Evolutionary conservation across 1,284 basidiomycete genomes (phyloP).

Genomic region (Stereum hirsutum): DNA sequence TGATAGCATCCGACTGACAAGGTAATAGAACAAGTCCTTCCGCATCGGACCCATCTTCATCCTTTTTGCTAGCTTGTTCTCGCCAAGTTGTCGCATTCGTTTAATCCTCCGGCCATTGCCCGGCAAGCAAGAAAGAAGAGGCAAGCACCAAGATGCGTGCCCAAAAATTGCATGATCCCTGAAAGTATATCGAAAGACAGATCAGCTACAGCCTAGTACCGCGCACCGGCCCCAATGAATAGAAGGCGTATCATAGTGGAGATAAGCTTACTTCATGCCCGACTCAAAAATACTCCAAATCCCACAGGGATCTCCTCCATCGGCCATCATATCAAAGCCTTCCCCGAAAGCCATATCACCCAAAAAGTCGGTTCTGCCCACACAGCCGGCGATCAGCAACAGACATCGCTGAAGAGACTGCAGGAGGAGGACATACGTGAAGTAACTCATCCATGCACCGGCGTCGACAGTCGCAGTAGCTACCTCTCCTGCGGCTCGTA

Average conservation of each 20-base stretch:
- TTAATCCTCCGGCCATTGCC: neutral
- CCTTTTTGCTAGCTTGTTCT: neutral
- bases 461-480: neutral
- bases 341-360: conserved; percentile 14
- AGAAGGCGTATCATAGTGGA: neutral
- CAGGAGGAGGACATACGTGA: conserved; percentile 7
- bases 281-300: conserved; percentile 6
- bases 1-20: conserved; percentile 20
- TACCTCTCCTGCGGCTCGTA: neutral
- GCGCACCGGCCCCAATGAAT: too few species aligned
- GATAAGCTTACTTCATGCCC: conserved; percentile 3
- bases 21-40: conserved; percentile 37
- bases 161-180: conserved; percentile 3
- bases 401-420: neutral
- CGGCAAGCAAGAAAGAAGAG: conserved; percentile 1
- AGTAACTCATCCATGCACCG: conserved; percentile 13
- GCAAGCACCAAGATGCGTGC: conserved; percentile 4
- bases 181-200: neutral
- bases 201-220: too few species aligned
- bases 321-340: conserved; percentile 12
- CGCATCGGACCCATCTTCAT: conserved; percentile 6
- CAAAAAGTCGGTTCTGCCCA: conserved; percentile 15
- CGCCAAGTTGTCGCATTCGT: conserved; percentile 4
- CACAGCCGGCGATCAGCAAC: neutral
- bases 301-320: conserved; percentile 7